Base-by-base conservation (phyloP, 1,284 basidiomycete species). In the Rhodofomes roseus region DNA sequence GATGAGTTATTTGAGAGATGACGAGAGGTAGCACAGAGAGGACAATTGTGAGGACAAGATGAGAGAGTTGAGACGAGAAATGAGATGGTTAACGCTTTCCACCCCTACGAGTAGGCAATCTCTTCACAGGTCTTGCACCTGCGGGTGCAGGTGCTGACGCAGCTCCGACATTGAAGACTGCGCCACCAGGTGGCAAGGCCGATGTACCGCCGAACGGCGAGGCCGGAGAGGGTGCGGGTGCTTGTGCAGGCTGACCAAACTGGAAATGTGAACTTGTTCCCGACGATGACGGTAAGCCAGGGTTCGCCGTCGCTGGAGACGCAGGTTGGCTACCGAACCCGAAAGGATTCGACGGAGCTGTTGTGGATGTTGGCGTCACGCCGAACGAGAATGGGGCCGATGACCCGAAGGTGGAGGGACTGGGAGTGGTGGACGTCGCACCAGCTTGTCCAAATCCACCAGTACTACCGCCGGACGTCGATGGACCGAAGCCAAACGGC, bases 131-230 rank as follows among this genome's bases (percentile, higher is more conserved):
- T 5, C 74, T 65, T 9, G 59, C 48, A 36, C 63, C 60, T 37
- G 65, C 56, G 3, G 63, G 52, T 9, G 63, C 57, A 18, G 73
- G 70, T 2, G 66, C 55, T 29, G 70, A 66, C 3, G 71, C 68
- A 14, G 74, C 66, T 4, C 74, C 74, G 43, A 76, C 71, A 9
- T 68, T 74, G 66, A 76, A 76, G 54, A 69, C 34, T 4, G 70
- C 62, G 14, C 64, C 66, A 37, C 68, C 67, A 31, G 66, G 44
- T 9, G 65, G 70, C 55, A 64, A 56, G 8, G 70, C 31, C 0
- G 68, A 52, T 4, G 70, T 46, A 14, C 66, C 66, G 7, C 68
- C 67, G 54, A 72, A 73, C 1, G 72, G 67, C 12, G 68, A 65
- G 3, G 70, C 63, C 4, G 65, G 66, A 2, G 65, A 29, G 43